phyloP scores from a whole-genome alignment of 2,329 filamentous ascomycete genomes.

The Talaromyces sp. region DNA sequence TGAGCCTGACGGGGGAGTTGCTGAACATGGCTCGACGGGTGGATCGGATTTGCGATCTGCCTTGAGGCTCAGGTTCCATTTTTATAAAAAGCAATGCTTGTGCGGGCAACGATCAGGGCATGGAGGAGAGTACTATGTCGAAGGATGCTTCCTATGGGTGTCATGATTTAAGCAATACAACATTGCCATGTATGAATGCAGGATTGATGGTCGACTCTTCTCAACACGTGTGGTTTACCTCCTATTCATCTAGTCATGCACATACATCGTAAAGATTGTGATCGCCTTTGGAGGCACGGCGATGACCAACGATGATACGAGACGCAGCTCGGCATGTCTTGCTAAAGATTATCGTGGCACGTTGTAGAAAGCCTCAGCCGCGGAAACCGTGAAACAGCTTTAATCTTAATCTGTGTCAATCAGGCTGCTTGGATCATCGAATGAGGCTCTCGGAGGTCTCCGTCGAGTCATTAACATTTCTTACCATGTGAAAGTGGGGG shows the following conservation, averaged over 20 bases:
- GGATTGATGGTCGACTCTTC: not conserved
- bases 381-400: not conserved
- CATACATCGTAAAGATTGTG: not conserved
- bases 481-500: not conserved
- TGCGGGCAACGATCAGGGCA: not conserved
- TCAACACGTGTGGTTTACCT: not conserved
- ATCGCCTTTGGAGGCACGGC: not conserved
- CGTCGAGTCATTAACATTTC: not conserved
- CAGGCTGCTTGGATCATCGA: not conserved
- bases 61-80: slow-evolving; percentile 9
- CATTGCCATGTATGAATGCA: not conserved
- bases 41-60: not conserved
- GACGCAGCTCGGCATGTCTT: not conserved
- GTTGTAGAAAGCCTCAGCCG: not conserved
- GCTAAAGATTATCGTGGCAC: not conserved
- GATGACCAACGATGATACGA: slow-evolving; percentile 1
- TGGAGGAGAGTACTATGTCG: not conserved
- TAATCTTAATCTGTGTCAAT: not conserved
- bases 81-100: not conserved
- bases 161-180: not conserved
- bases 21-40: not conserved
- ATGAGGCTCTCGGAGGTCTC: slow-evolving; percentile 1
- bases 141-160: not conserved
- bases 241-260: too few species aligned
- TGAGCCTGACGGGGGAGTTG: not conserved